These are phyloP conservation scores for Phialocephala sp. DNA, from an alignment of 2,329 filamentous ascomycete species.

Conservation along the genomic window DNA sequence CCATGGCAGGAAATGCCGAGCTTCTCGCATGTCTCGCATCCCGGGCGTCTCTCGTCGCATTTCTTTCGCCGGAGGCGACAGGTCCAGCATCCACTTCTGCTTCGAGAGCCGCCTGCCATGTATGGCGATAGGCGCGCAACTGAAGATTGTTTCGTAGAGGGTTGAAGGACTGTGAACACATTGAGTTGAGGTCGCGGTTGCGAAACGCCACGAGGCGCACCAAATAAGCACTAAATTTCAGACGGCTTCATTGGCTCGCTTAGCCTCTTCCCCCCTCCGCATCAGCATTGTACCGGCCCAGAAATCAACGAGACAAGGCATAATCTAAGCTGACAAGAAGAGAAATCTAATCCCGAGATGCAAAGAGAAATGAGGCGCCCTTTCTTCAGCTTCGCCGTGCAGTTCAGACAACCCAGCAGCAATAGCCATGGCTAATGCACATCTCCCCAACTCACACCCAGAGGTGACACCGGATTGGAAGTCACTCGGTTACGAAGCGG, in stretches of 20 bases:
- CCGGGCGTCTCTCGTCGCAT: conserved; percentile 66
- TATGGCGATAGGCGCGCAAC: not conserved
- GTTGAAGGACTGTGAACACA: not conserved
- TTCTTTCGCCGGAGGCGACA: conserved; percentile 69
- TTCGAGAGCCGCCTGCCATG: conserved; percentile 19
- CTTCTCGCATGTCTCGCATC: conserved; percentile 59
- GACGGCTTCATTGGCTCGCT: not conserved
- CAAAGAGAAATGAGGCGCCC: too few species aligned
- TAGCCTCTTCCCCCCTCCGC: too few species aligned
- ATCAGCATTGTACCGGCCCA: too few species aligned
- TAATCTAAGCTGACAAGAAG: too few species aligned
- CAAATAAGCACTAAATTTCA: not conserved
- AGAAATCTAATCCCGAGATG: too few species aligned
- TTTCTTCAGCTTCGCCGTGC: too few species aligned
- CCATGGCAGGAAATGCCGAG: conserved; percentile 62
- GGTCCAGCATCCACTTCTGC: conserved; percentile 61
- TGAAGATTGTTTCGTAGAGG: not conserved
- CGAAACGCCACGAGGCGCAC: conserved; percentile 4
- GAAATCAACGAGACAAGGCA: too few species aligned
- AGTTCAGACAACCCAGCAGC: too few species aligned
- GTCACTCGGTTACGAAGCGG: too few species aligned
- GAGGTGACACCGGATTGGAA: too few species aligned
- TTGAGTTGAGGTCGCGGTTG: not conserved
- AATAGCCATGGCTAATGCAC: too few species aligned
- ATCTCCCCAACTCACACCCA: too few species aligned